Base-by-base conservation (phyloP, 1,139 yeast genomes). In the Protomyces macrosporus region DNA sequence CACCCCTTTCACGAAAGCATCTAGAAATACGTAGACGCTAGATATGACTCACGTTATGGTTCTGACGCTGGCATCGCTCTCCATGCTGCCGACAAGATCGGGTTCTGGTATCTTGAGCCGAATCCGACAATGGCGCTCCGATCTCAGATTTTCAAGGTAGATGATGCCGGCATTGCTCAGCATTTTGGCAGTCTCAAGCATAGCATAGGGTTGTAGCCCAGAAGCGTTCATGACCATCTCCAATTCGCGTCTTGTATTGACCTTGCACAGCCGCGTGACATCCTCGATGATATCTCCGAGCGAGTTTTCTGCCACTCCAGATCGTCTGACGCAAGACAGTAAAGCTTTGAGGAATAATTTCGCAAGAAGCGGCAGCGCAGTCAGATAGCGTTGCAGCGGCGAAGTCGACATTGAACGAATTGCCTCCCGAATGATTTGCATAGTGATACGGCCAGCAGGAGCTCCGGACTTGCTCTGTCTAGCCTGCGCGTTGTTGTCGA, bases 241-340 rank as follows among this genome's bases (percentile, higher is more conserved):
- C 34, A 67, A 54, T 36, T 61, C 60, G 16, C 53, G 55, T 23
- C 55, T 57, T n/a, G 57, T 55, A 36, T 53, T 48, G 54, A 60
- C 45, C 42, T 51, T 59, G 50, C 66, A 64, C 36, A 64, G 45
- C 10, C 81, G 79, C 65, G 81, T 83, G 72, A 89, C 80, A 71
- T 91, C 97, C 71, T 88, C 95, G 45, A 88, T 78, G 0, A 90
- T 79, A 68, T 88, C 95, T 33, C 93, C 93, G 60, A 84, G 73
- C 3, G 70, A 42, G 67, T 85, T 85, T 68, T 89, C 97, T 1
- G 87, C 87, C 10, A 83, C 71, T 0, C 95, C 93, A 0, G 86
- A 80, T 57, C 95, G 81, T 62, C 87, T 82, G 66, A 82, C 81
- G 61, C 90, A 77, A 37, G 86, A 77, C 39, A 91, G 72, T 3